Base-by-base conservation (phyloP, 208 protist genomes). In the Acanthamoeba culbertsoni region DNA sequence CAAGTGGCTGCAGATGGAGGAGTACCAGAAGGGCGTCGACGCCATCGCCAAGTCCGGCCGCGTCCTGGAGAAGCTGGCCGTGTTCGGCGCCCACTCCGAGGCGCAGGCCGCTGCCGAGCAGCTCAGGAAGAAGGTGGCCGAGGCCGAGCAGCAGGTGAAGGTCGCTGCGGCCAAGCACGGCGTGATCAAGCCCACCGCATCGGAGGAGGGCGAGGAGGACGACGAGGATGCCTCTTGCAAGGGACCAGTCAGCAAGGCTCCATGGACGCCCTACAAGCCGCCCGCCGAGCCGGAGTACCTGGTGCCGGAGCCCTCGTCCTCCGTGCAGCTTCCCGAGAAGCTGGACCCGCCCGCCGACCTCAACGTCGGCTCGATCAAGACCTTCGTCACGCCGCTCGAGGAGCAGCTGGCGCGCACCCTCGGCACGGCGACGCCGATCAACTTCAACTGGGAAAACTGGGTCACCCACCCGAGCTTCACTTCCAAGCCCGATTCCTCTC, bases 1-100 rank as follows among this genome's bases (percentile, higher is more conserved):
- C 84, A 91, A 91, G 59, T 91, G 84, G 84, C 84, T 91, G 10
- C 46, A 91, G 40, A 55, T 33, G 51, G 84, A 91, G 4, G 84
- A 91, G 84, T 91, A 91, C 84, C 84, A 42, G 31, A 91, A 91
- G 84, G 84, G 84, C 35, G 84, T 68, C 6, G 55, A 91, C 37
- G 28, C 33, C 23, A 26, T 45, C 28, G 84, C 84, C 51, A 68
- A 91, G 84, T 3, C 84, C 53, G 42, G 43, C 20, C 84, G 51
- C 59, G 18, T 91, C 35, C 46, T 91, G 23, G 84, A 68, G 35
- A 63, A 45, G 59, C 84, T 91, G 18, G 84, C 46, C 26, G 18
- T 46, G 40, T 91, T 71, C 45, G 84, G 84, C 84, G 42, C 55
- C 84, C 33, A 91, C 31, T 2, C 84, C 59, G 84, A 91, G 45